A percentile compares a stretch with the other conserved stretches of the same genome.
Conservation (phyloP, 148 eudicot species). For the Chenopodium berlandieri region DNA sequence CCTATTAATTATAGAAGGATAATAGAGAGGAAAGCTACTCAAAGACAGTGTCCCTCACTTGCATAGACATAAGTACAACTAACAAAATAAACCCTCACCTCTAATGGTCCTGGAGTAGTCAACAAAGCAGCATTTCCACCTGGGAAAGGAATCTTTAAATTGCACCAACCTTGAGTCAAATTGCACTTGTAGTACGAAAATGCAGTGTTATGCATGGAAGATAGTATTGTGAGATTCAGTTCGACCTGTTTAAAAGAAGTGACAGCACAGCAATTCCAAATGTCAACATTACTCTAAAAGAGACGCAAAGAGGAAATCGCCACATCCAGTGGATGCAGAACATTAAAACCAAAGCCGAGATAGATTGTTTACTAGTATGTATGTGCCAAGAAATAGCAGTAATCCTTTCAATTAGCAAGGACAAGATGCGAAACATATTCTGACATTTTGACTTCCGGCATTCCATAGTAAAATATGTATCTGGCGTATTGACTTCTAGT, state of each 20-base stretch:
- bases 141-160: conserved; percentile 45
- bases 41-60: not conserved
- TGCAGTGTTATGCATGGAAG: conserved; percentile 51
- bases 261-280: conserved; percentile 8
- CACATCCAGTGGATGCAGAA: not conserved
- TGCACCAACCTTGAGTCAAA: conserved; percentile 50
- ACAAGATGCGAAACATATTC: too few species aligned
- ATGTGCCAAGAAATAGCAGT: not conserved
- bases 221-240: conserved; percentile 37
- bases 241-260: conserved; percentile 49
- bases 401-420: not conserved
- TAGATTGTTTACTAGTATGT: not conserved
- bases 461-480: too few species aligned
- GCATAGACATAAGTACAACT: not conserved
- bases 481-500: too few species aligned
- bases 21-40: not conserved
- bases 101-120: conserved; percentile 56
- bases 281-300: conserved; percentile 1
- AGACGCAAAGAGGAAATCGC: conserved; percentile 9
- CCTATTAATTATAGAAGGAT: not conserved
- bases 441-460: too few species aligned
- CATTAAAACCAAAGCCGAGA: not conserved
- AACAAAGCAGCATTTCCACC: conserved; percentile 61
- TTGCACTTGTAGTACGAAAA: conserved; percentile 57
- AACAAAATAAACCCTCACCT: conserved; percentile 36